Evolutionary conservation across 805 yeast species (phyloP), one percentile per base, ranked within the genome.

Genomic region (Saccharomycopsis olivae): DNA sequence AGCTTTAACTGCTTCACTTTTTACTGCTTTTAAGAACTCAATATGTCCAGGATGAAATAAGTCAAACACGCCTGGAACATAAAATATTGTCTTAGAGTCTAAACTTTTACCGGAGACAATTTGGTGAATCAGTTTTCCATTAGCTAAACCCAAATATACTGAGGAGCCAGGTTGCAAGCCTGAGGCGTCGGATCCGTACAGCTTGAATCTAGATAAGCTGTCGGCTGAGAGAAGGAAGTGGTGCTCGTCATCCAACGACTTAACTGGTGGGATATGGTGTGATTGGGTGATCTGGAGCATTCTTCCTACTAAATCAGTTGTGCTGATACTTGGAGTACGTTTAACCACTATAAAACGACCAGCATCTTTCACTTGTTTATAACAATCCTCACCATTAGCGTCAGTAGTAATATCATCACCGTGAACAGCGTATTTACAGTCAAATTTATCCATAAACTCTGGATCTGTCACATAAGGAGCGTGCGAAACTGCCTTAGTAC

Each of bases 371-470:
- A 88, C 84, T 19, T 58, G 68, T 43, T 81, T 79, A 60, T 92
- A 92, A 53, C 96, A 86, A 60, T 92, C 98, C 41, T 84, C 78
- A 2, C 98, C 98, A 53, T 85, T 70, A 13, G 95, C 95, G 59
- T 92, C 97, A 2, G 96, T 83, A 19, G 96, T 92, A 49, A 92
- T 86, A 55, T 92, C 98, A 59, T 92, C 98, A 5, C 98, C 98
- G 58, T 92, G 98, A 9, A 92, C 95, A n/a, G 92, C 98, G 56
- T 78, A 92, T 53, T 74, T 61, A 62, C 98, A 92, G 5, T 71
- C 73, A 53, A 73, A 73, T 19, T 65, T 49, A 50, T 82, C 86
- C 85, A 87, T 71, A 38, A 85, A 80, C 31, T 61, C 63, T 1
- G 94, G 94, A 48, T 77, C 82, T 0, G 98, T 92, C 11, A 89